Evolutionary conservation across 176 grass and related monocot species (phyloP).

Genomic region (Triticum monococcum): DNA sequence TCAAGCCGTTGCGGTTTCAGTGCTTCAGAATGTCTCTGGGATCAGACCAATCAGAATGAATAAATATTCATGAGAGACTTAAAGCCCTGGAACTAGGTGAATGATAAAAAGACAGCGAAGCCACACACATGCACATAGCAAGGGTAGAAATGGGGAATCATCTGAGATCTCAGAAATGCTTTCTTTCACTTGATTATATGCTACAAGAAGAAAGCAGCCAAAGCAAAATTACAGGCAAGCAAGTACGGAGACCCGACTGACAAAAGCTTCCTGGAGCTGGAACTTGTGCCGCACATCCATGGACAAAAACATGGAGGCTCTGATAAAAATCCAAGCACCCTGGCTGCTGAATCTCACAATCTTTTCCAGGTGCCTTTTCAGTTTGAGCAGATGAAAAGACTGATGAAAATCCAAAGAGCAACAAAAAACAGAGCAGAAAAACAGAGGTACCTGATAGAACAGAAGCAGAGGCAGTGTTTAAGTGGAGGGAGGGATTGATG

Average conservation of each 20-base stretch:
- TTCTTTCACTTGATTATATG: slow-evolving; percentile 4
- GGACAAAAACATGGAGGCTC: background rate
- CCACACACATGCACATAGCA: too few relatives aligned
- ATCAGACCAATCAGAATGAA: too few relatives aligned
- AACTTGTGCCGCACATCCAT: background rate
- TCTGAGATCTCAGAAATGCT: background rate
- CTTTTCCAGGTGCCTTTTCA: background rate
- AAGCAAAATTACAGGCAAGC: background rate
- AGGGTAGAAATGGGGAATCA: too few relatives aligned
- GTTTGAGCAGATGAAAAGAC: background rate
- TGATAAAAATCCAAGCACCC: background rate
- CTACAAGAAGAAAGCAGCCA: background rate
- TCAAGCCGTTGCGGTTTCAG: too few relatives aligned
- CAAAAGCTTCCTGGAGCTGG: background rate
- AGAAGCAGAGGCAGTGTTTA: background rate
- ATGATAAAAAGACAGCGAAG: too few relatives aligned
- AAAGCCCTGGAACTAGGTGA: too few relatives aligned
- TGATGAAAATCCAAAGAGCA: too few relatives aligned
- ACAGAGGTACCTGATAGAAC: background rate
- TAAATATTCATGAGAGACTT: too few relatives aligned
- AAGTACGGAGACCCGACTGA: background rate
- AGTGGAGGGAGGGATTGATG: too few relatives aligned
- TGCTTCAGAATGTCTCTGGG: too few relatives aligned
- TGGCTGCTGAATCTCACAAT: too few relatives aligned
- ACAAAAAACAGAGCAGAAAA: background rate